These are phyloP conservation scores for Fusarium pseudoanthophilum DNA, from an alignment of 2,329 filamentous ascomycete genomes.

Conservation along the genomic window DNA sequence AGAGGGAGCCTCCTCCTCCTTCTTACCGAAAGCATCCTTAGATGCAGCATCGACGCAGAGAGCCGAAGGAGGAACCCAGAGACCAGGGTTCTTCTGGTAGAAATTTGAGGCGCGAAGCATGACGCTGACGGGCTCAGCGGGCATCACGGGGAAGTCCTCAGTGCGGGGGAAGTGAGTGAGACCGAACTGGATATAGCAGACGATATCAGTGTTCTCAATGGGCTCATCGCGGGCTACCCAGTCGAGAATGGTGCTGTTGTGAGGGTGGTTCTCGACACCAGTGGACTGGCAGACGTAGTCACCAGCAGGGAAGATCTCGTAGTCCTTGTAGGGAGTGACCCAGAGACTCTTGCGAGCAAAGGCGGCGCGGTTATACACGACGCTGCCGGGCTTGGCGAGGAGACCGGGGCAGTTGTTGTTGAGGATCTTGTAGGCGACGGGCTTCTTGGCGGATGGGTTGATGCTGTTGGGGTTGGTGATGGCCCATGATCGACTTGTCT, in stretches of 20 bases:
- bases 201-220: constrained; percentile 85
- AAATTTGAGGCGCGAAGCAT: constrained; percentile 84
- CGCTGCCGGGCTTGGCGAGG: constrained; percentile 82
- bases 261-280: constrained; percentile 67
- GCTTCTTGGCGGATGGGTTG: constrained; percentile 87
- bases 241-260: constrained; percentile 75
- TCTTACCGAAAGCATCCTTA: constrained; percentile 34
- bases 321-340: constrained; percentile 71
- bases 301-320: constrained; percentile 85
- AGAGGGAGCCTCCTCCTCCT: constrained; percentile 25
- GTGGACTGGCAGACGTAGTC: constrained; percentile 90
- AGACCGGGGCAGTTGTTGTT: constrained; percentile 83
- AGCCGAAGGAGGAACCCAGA: constrained; percentile 77
- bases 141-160: constrained; percentile 95
- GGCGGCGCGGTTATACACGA: constrained; percentile 89
- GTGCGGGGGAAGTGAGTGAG: constrained; percentile 89
- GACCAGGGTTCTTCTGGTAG: constrained; percentile 80
- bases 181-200: constrained; percentile 95
- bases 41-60: constrained; percentile 39
- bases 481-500: constrained; percentile 86
- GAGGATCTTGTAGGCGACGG: constrained; percentile 88
- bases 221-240: constrained; percentile 80
- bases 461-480: constrained; percentile 85
- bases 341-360: constrained; percentile 70
- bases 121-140: constrained; percentile 84